Percentiles rank a stretch among this genome's conserved stretches.
Conservation (phyloP, 2,329 filamentous ascomycete genomes). For the Exophiala sp. region DNA sequence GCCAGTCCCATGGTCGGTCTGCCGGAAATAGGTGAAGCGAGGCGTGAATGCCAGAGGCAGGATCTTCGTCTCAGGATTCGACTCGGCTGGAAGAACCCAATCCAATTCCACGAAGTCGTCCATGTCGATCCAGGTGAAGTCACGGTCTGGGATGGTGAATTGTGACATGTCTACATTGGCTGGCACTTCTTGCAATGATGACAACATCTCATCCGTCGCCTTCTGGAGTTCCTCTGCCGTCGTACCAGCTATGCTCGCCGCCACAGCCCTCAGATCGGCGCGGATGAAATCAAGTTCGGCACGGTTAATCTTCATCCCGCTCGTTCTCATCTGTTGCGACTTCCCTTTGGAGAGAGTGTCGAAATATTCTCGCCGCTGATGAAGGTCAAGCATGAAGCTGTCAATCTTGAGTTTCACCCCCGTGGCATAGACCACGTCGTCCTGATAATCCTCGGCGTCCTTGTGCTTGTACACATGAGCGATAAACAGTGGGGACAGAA, state of each 20-base stretch:
- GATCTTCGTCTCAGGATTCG: slow-evolving; percentile 89
- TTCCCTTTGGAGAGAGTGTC: slow-evolving; percentile 70
- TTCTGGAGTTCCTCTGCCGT: slow-evolving; percentile 67
- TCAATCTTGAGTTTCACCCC: slow-evolving; percentile 95
- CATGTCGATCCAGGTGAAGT: slow-evolving; percentile 97
- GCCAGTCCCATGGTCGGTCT: slow-evolving; percentile 82
- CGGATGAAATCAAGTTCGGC: slow-evolving; percentile 87
- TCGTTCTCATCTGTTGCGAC: slow-evolving; percentile 73
- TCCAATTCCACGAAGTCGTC: slow-evolving; percentile 98
- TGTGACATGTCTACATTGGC: slow-evolving; percentile 63
- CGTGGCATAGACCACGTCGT: slow-evolving; percentile 77
- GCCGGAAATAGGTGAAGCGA: slow-evolving; percentile 93
- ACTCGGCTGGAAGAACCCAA: slow-evolving; percentile 86
- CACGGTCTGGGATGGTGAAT: slow-evolving; percentile 92
- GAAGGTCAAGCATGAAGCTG: slow-evolving; percentile 94
- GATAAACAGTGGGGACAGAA: slow-evolving; percentile 86
- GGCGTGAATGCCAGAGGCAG: slow-evolving; percentile 86
- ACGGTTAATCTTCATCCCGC: slow-evolving; percentile 90
- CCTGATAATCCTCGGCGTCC: slow-evolving; percentile 77
- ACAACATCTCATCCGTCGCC: slow-evolving; percentile 57
- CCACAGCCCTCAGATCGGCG: slow-evolving; percentile 87
- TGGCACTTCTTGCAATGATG: slow-evolving; percentile 49
- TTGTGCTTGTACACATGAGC: slow-evolving; percentile 99
- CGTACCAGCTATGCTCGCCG: slow-evolving; percentile 78
- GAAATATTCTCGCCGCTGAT: slow-evolving; percentile 89